These are phyloP conservation scores for Ballota nigra DNA, from an alignment of 257 asterid species.

Conservation along the genomic window DNA sequence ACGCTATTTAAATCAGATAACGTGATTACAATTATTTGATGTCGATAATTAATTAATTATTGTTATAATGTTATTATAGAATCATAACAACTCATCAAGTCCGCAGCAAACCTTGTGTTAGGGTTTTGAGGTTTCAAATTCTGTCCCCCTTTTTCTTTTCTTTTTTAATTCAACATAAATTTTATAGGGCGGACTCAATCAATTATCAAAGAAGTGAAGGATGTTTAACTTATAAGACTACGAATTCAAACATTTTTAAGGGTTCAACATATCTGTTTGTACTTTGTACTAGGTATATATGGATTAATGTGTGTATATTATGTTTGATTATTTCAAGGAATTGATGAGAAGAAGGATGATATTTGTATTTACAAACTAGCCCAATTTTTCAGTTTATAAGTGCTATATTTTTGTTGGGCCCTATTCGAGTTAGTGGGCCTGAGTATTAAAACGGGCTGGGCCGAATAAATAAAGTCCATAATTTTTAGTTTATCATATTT, in stretches of 20 bases:
- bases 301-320: background rate
- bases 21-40: constrained; percentile 28
- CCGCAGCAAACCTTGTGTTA: background rate
- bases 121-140: background rate
- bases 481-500: too few species aligned
- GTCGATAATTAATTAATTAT: constrained; percentile 6
- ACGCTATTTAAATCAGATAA: constrained; percentile 1
- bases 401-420: background rate
- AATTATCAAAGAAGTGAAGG: too few species aligned
- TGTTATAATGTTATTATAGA: background rate
- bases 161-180: background rate
- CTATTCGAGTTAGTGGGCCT: background rate
- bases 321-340: background rate
- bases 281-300: too few species aligned
- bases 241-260: too few species aligned
- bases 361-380: too few species aligned
- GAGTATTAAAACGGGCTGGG: background rate
- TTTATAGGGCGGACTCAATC: too few species aligned
- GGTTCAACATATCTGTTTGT: too few species aligned
- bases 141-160: background rate
- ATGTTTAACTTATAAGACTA: too few species aligned
- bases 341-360: background rate
- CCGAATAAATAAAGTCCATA: too few species aligned
- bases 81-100: background rate
- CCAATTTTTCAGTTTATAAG: background rate